Base-by-base conservation (phyloP, 768 basidiomycete species). In the Russula olivacea region DNA sequence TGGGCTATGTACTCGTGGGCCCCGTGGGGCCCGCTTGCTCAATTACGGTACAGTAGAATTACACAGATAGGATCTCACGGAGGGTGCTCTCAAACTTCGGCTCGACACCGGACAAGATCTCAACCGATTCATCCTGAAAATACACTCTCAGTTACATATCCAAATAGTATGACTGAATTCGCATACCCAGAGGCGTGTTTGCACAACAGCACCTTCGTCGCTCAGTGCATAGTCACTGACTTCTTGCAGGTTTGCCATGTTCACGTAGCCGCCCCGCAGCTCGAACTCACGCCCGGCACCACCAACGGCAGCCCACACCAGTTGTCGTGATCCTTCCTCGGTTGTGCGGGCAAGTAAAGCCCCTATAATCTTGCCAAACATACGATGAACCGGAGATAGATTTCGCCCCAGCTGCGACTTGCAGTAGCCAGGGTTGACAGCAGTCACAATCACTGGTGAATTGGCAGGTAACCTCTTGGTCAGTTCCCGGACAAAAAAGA, bases 381-480 rank as follows among this genome's bases (percentile, higher is more conserved):
- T 2, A 9, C 52, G 45, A 4, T 2, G 0, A 15, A 12, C 3
- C 34, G 59, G 25, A 17, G 59, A 3, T 3, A 52, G 14, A 14
- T 61, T 11, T 10, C 64, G 50, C n/a, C 1, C 10, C 48, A 67
- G 23, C 14, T 58, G 54, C 11, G 65, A 55, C 30, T 48, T 56
- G 61, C 67, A 68, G 34, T 49, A 57, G 28, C 67, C 67, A 1
- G 67, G 65, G 45, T 66, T 62, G 41, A 63, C 65, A 10, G 59
- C 32, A 23, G 51, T 59, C 32, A 62, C 61, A 14, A 66, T 59
- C 34, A 67, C 55, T 2, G 67, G 64, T n/a, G 64, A 62, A 17
- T 62, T 57, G 0, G 49, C 21, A 10, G 67, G 65, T 28, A 68
- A 59, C 55, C 25, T 66, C 25, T 66, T 61, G 3, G 65, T 59